Percentiles rank a stretch among this genome's conserved stretches.
Conservation (phyloP, 2,329 filamentous ascomycete genomes). For the Verticillium tricorpus region DNA sequence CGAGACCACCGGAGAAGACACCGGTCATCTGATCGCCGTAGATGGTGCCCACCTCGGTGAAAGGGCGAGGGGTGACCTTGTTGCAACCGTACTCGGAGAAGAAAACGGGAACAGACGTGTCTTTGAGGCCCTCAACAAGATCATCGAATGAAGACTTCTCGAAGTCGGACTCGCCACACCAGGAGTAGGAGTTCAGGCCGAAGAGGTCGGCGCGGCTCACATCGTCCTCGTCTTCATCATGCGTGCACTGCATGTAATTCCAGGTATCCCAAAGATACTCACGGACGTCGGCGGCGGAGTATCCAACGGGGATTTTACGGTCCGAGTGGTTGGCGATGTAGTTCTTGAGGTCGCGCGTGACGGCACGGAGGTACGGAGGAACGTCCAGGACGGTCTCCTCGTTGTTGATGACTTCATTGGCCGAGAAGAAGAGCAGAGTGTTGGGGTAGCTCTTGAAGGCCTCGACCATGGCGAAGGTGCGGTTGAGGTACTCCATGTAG, state of each 20-base stretch:
- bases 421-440: slow-evolving; percentile 76
- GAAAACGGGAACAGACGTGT: slow-evolving; percentile 68
- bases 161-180: slow-evolving; percentile 63
- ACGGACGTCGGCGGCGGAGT: slow-evolving; percentile 77
- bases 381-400: slow-evolving; percentile 52
- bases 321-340: slow-evolving; percentile 69
- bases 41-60: slow-evolving; percentile 70
- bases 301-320: slow-evolving; percentile 70
- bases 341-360: slow-evolving; percentile 75
- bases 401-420: slow-evolving; percentile 76
- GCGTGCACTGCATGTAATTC: slow-evolving; percentile 69
- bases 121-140: slow-evolving; percentile 61
- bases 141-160: slow-evolving; percentile 57
- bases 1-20: slow-evolving; percentile 69
- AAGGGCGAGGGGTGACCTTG: slow-evolving; percentile 62
- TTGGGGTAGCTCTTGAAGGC: slow-evolving; percentile 65
- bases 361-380: slow-evolving; percentile 69
- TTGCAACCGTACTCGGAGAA: slow-evolving; percentile 84
- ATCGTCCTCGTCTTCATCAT: slow-evolving; percentile 47
- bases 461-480: slow-evolving; percentile 63
- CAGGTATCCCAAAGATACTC: slow-evolving; percentile 67
- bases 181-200: slow-evolving; percentile 70
- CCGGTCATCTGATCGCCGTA: slow-evolving; percentile 67
- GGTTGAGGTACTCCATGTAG: slow-evolving; percentile 56
- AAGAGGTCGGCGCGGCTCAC: slow-evolving; percentile 69